phyloP scores from a whole-genome alignment of 2,329 filamentous ascomycete genomes.

The Thelonectria olida region DNA sequence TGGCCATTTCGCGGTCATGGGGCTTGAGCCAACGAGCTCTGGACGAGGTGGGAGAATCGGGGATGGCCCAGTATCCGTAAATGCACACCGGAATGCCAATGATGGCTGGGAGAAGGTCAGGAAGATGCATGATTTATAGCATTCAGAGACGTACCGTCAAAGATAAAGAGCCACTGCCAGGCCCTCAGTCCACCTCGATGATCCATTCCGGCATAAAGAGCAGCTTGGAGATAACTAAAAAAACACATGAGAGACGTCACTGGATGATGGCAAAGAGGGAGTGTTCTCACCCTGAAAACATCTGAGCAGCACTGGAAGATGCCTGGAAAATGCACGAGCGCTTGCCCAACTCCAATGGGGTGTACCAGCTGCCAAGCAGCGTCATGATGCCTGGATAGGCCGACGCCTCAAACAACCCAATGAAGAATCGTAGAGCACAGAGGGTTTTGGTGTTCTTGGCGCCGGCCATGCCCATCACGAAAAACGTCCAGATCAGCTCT shows the following conservation, averaged over 20 bases:
- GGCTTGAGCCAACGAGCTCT: slow-evolving; percentile 41
- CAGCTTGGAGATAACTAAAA: slow-evolving; percentile 52
- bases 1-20: slow-evolving; percentile 40
- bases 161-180: slow-evolving; percentile 58
- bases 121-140: no score
- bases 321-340: slow-evolving; percentile 52
- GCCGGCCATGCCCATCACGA: slow-evolving; percentile 48
- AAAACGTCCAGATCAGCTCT: slow-evolving; percentile 40
- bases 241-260: no score
- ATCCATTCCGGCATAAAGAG: slow-evolving; percentile 51
- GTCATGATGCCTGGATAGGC: slow-evolving; percentile 49
- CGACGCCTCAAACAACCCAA: slow-evolving; percentile 47
- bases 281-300: slow-evolving; percentile 48
- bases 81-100: slow-evolving; percentile 45
- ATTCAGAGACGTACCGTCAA: slow-evolving; percentile 45
- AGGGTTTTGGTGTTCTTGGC: slow-evolving; percentile 47
- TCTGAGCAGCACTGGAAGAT: slow-evolving; percentile 47
- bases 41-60: slow-evolving; percentile 40
- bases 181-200: slow-evolving; percentile 48
- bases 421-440: slow-evolving; percentile 51
- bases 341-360: slow-evolving; percentile 51
- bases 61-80: slow-evolving; percentile 46
- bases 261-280: accelerated
- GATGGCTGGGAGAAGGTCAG: slow-evolving; percentile 19
- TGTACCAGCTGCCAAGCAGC: slow-evolving; percentile 53